A percentile compares a stretch with the other conserved stretches of the same genome.
These are phyloP conservation scores for Thielaviopsis ethacetica DNA, from an alignment of 2,329 filamentous ascomycete species.

Conservation along the genomic window DNA sequence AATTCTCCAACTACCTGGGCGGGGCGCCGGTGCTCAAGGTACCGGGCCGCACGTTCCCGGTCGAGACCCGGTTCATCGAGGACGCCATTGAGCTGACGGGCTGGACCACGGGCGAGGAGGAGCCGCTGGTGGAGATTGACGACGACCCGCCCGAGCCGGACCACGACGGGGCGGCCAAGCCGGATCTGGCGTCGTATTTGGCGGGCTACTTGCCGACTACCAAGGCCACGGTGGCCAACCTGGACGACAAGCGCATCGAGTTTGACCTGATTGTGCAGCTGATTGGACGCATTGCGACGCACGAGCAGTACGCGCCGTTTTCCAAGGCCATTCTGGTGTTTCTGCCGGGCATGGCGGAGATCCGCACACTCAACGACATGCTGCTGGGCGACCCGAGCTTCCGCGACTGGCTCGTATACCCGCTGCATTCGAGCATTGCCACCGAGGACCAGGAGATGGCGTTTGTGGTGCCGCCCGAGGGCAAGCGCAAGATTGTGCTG, in stretches of 20 bases:
- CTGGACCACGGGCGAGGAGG: conserved; percentile 42
- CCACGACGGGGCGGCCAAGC: conserved; percentile 34
- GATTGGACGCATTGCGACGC: conserved; percentile 57
- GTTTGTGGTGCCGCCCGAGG: conserved; percentile 68
- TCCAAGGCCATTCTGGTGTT: conserved; percentile 92
- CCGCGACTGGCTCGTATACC: conserved; percentile 69
- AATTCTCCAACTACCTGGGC: conserved; percentile 77
- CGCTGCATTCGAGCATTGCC: conserved; percentile 85
- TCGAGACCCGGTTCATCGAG: conserved; percentile 74
- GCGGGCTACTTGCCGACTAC: conserved; percentile 62
- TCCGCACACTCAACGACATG: conserved; percentile 73
- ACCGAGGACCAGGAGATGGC: conserved; percentile 93
- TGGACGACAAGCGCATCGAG: conserved; percentile 86
- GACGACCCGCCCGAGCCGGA: conserved; percentile 31
- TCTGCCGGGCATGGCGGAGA: conserved; percentile 85
- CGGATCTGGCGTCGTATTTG: conserved; percentile 47
- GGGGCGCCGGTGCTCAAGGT: conserved; percentile 78
- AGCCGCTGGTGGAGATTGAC: conserved; percentile 22
- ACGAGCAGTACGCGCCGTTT: conserved; percentile 48
- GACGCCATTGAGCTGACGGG: conserved; percentile 82
- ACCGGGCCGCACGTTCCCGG: conserved; percentile 84
- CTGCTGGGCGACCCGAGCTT: conserved; percentile 64
- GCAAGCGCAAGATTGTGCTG: conserved; percentile 80
- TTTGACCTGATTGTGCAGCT: conserved; percentile 73
- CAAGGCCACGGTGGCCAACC: conserved; percentile 52